These are phyloP conservation scores for Trypanosomatidae sp. DNA, from an alignment of 208 protist species.

Conservation along the genomic window DNA sequence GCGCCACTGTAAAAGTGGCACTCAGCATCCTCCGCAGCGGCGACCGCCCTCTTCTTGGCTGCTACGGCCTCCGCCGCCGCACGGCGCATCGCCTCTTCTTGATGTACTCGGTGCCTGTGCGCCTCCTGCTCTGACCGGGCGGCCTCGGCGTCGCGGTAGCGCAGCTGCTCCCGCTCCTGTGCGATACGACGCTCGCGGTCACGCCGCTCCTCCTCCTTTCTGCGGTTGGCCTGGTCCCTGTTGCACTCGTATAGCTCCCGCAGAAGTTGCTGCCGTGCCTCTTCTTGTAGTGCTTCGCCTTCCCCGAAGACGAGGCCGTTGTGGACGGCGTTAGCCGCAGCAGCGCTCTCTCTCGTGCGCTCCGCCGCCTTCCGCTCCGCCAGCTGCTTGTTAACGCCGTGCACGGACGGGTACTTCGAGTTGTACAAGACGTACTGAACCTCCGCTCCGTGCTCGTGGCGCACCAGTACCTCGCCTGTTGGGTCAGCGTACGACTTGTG, in stretches of 20 bases:
- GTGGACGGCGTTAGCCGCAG: neutral
- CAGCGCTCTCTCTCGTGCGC: neutral
- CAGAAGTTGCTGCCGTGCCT: slow-evolving; percentile 35
- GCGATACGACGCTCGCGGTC: slow-evolving; percentile 20
- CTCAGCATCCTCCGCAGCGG: neutral
- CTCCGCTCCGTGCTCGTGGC: slow-evolving; percentile 26
- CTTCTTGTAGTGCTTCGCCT: slow-evolving; percentile 17
- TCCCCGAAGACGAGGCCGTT: slow-evolving; percentile 7
- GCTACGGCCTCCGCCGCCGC: slow-evolving; percentile 6
- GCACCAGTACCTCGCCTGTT: slow-evolving; percentile 51
- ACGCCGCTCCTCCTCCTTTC: slow-evolving; percentile 35
- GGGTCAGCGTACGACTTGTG: slow-evolving; percentile 41
- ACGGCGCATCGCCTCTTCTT: slow-evolving; percentile 20
- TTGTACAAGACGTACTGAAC: slow-evolving; percentile 73
- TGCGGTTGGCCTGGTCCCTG: slow-evolving; percentile 47
- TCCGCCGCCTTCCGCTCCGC: slow-evolving; percentile 33
- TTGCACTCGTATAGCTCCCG: slow-evolving; percentile 49
- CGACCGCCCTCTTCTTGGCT: neutral
- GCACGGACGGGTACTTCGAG: slow-evolving; percentile 55
- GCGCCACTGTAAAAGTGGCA: too few species aligned
- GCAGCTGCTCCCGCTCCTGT: slow-evolving; percentile 12
- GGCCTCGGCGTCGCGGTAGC: slow-evolving; percentile 14
- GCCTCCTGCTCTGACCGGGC: slow-evolving; percentile 5
- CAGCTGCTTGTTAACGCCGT: slow-evolving; percentile 64
- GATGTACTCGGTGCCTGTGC: slow-evolving; percentile 1